Conservation (phyloP, 768 basidiomycete species). For the Mycena amicta region DNA sequence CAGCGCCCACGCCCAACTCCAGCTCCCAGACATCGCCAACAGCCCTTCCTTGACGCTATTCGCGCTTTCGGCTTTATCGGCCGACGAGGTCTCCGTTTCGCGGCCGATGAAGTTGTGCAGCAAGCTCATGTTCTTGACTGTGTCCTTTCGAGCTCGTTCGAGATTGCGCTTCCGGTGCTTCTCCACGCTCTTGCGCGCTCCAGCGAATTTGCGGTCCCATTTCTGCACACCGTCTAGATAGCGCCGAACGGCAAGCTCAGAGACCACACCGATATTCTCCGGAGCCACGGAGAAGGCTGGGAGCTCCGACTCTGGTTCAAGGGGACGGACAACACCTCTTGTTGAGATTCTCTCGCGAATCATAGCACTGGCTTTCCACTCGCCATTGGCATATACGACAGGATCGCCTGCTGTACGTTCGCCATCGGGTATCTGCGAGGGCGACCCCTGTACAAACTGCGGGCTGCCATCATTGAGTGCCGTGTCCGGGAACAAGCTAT, state of each 20-base stretch:
- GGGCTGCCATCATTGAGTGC: slow-evolving; percentile 40
- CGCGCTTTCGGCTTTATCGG: slow-evolving; percentile 20
- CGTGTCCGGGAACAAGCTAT: not conserved
- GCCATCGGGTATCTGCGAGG: slow-evolving; percentile 16
- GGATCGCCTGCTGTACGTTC: slow-evolving; percentile 62
- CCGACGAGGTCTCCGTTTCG: slow-evolving; percentile 28
- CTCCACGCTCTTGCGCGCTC: slow-evolving; percentile 59
- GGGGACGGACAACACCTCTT: slow-evolving; percentile 75
- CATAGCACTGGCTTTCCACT: slow-evolving; percentile 57
- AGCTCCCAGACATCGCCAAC: slow-evolving; percentile 52
- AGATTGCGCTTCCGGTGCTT: slow-evolving; percentile 67
- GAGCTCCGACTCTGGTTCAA: slow-evolving; percentile 74
- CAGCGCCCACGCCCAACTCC: slow-evolving; percentile 87
- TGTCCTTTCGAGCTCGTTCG: slow-evolving; percentile 65
- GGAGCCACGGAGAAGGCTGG: slow-evolving; percentile 64
- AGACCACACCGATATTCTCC: slow-evolving; percentile 71
- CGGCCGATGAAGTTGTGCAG: slow-evolving; percentile 43
- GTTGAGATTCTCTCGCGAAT: slow-evolving; percentile 90
- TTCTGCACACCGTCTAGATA: slow-evolving; percentile 64
- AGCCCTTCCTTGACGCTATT: slow-evolving; percentile 39
- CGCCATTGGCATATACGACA: slow-evolving; percentile 58
- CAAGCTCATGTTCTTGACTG: slow-evolving; percentile 52
- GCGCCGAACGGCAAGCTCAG: slow-evolving; percentile 75
- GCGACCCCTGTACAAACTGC: slow-evolving; percentile 28
- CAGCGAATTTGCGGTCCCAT: slow-evolving; percentile 71